Base-by-base conservation (phyloP, 2,329 filamentous ascomycete genomes). In the Penicillium sp. region DNA sequence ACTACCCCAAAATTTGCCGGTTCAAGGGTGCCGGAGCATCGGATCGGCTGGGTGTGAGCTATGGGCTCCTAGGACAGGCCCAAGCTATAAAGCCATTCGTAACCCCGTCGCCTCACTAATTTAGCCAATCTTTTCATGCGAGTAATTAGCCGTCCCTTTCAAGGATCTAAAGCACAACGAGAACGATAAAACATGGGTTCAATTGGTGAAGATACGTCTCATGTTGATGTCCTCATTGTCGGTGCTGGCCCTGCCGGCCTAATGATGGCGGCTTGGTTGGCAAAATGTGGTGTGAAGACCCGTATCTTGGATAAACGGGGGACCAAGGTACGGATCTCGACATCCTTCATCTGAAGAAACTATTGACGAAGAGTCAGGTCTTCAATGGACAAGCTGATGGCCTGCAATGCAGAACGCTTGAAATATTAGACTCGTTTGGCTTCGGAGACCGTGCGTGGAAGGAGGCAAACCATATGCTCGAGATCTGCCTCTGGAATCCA, bases 361-460 rank as follows among this genome's bases (percentile, higher is more conserved):
- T 38, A 54, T 19, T 54, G 31, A 54, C 21, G 8, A 17, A 23
- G 9, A 17, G 6, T n/a, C 23, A 58, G 47, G 66, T 75, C 48
- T 64, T 68, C 45, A 60, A 65, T 23, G 70, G 72, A 23, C 70
- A 73, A 57, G 68, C 68, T 7, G 62, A 68, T 59, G 60, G 63
- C 7, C 49, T 66, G 44, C 58, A 63, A 30, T 58, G 61, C 23
- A 61, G 63, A 30, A 67, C 66, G 21, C 45, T 64, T n/a, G 66
- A 69, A 74, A 89, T 91, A 13, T 86, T 91, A 59, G 87, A 91
- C 67, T 88, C 85, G 61, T 88, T 92, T 67, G 88, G 87, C 1
- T 86, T 92, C 66, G 86, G 81, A 5, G 85, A 91, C 66, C 79
- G 84, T 9, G 84, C 83, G 1, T 86, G 86, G 83, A 87, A 86